Evolutionary conservation across 805 yeast species (phyloP).

Genomic region (Candida dajiaensis): DNA sequence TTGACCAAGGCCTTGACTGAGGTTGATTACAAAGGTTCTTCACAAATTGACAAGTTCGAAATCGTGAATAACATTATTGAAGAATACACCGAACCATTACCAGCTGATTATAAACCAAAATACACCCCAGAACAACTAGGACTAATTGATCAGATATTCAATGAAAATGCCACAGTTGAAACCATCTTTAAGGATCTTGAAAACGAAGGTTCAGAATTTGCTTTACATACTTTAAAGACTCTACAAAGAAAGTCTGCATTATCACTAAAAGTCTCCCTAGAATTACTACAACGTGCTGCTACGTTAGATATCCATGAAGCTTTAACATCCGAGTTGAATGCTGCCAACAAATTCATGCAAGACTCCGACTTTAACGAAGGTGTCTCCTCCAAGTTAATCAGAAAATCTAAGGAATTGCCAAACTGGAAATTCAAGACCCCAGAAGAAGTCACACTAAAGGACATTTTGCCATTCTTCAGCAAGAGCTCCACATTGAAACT

Average conservation of each 20-base stretch:
- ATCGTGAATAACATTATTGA: conserved; percentile 70
- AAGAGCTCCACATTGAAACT: conserved; percentile 25
- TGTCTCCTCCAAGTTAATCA: conserved; percentile 56
- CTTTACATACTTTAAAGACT: conserved; percentile 47
- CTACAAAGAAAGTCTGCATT: conserved; percentile 67
- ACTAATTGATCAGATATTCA: conserved; percentile 66
- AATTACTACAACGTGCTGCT: conserved; percentile 57
- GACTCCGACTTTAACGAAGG: conserved; percentile 64
- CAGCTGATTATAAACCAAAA: conserved; percentile 55
- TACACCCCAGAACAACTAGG: conserved; percentile 49
- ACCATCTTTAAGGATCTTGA: conserved; percentile 42
- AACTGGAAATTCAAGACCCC: conserved; percentile 41
- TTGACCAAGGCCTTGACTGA: conserved; percentile 60
- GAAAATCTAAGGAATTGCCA: conserved; percentile 52
- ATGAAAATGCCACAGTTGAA: conserved; percentile 38
- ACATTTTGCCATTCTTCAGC: conserved; percentile 27
- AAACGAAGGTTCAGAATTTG: conserved; percentile 59
- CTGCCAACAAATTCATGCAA: conserved; percentile 72
- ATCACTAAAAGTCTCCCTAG: conserved; percentile 69
- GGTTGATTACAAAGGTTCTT: conserved; percentile 14
- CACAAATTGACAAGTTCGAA: conserved; percentile 24
- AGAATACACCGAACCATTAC: conserved; percentile 68
- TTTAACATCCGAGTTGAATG: conserved; percentile 62
- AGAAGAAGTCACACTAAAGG: conserved; percentile 28
- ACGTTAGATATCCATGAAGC: conserved; percentile 56